Percentiles rank a stretch among this genome's conserved stretches.
Conservation (phyloP, 2,329 filamentous ascomycete genomes). For the Microdochium trichocladiopsis region DNA sequence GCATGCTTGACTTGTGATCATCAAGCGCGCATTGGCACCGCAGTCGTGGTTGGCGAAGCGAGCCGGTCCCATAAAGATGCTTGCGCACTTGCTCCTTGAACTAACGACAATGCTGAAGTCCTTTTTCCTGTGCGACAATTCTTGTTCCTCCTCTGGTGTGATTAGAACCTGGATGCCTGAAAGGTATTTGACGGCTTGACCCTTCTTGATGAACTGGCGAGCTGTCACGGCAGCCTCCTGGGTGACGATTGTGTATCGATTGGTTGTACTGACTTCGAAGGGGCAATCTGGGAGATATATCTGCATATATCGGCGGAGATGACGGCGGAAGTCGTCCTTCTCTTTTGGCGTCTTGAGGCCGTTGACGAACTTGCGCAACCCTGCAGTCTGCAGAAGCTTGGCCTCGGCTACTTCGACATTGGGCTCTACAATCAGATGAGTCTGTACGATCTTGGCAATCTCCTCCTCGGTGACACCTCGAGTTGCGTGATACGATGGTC, state of each 20-base stretch:
- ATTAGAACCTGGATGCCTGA: constrained; percentile 88
- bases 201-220: constrained; percentile 68
- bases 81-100: constrained; percentile 82
- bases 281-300: constrained; percentile 92
- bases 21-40: constrained; percentile 80
- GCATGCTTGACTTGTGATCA: constrained; percentile 74
- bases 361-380: constrained; percentile 64
- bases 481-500: constrained; percentile 75
- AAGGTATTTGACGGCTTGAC: constrained; percentile 85
- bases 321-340: constrained; percentile 76
- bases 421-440: constrained; percentile 66
- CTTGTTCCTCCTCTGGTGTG: constrained; percentile 82
- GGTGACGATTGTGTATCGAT: constrained; percentile 86
- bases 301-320: constrained; percentile 83
- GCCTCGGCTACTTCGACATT: constrained; percentile 64
- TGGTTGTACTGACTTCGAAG: constrained; percentile 86
- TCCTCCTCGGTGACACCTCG: constrained; percentile 66
- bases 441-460: constrained; percentile 53
- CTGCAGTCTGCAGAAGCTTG: constrained; percentile 64
- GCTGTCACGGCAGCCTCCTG: constrained; percentile 87
- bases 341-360: constrained; percentile 68
- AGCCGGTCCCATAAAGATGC: constrained; percentile 88
- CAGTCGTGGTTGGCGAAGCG: constrained; percentile 98
- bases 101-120: constrained; percentile 98
- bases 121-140: constrained; percentile 73